These are phyloP conservation scores for Zizania palustris DNA, from an alignment of 202 grass and related monocot species.

Conservation along the genomic window DNA sequence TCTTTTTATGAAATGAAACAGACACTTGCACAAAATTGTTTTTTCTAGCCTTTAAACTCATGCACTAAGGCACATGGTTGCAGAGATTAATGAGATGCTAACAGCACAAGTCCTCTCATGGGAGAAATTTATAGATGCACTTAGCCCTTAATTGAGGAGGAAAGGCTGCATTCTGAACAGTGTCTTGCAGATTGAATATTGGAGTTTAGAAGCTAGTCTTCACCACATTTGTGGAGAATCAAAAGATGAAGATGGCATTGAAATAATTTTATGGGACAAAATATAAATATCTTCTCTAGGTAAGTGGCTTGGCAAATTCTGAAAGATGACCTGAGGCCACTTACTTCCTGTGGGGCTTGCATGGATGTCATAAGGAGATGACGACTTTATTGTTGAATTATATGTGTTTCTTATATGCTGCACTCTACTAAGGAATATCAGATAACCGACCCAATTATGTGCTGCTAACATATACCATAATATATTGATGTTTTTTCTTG, in stretches of 20 bases:
- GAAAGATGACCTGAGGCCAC: neutral
- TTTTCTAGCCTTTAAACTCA: neutral
- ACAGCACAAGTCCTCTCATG: neutral
- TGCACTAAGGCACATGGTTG: neutral
- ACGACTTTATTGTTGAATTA: neutral
- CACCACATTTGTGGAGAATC: neutral
- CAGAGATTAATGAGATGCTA: neutral
- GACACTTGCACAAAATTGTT: neutral
- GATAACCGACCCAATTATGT: slow-evolving; percentile 16
- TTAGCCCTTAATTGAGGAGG: neutral
- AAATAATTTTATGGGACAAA: neutral
- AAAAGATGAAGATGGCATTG: neutral
- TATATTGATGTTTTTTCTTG: slow-evolving; percentile 30
- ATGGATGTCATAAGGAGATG: neutral
- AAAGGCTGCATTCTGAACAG: neutral
- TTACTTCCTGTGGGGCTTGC: neutral
- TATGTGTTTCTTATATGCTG: slow-evolving; percentile 12
- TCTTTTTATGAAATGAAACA: neutral
- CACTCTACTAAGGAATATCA: neutral
- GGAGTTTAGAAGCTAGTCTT: neutral
- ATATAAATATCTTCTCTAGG: neutral
- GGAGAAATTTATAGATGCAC: neutral
- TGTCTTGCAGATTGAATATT: neutral
- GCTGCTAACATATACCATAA: too few species aligned
- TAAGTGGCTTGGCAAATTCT: neutral